These are phyloP conservation scores for Euphorbia lathyris DNA, from an alignment of 345 rosid genomes.

Conservation along the genomic window DNA sequence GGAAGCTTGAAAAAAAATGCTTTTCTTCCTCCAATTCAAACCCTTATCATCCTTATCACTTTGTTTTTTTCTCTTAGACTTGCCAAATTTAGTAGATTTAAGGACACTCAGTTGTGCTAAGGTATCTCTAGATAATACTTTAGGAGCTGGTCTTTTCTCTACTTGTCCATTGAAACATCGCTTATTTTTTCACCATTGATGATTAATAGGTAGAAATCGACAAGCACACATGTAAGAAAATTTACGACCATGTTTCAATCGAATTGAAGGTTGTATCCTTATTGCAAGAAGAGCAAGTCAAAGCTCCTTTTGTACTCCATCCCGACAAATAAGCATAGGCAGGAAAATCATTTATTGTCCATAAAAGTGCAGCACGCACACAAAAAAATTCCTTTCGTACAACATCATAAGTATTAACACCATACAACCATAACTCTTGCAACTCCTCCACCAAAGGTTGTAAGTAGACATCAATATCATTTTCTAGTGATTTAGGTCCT, in stretches of 20 bases:
- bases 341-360: not conserved
- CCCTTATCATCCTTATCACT: not conserved
- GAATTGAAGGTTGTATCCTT: no score
- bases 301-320: not conserved
- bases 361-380: not conserved
- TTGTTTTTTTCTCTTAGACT: not conserved
- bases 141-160: not conserved
- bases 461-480: constrained; percentile 3
- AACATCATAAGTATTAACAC: not conserved
- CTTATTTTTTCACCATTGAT: not conserved
- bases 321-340: not conserved
- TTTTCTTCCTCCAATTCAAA: not conserved
- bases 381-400: not conserved
- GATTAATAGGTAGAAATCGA: not conserved
- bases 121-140: no score
- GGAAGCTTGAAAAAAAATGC: not conserved
- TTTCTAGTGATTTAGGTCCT: not conserved
- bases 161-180: not conserved
- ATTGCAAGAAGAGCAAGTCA: not conserved
- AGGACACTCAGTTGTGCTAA: not conserved
- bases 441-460: not conserved
- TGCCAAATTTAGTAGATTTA: not conserved
- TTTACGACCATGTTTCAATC: not conserved
- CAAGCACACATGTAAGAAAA: not conserved
- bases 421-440: not conserved